Conservation (phyloP, 2,329 filamentous ascomycete species). For the Fusarium chuoi region DNA sequence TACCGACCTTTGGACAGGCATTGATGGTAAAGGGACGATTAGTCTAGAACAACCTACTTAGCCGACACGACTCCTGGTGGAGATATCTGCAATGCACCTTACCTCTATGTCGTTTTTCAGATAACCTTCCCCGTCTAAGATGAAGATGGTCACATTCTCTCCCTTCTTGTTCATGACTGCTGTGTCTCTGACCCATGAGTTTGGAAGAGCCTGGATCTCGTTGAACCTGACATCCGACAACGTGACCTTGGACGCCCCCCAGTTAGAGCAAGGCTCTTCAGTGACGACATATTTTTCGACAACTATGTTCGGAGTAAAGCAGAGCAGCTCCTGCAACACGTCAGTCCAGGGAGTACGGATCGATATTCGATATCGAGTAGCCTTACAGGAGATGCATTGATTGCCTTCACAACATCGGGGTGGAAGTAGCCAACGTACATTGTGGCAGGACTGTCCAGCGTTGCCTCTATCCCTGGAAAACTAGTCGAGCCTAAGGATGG, state of each 20-base stretch:
- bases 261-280: neutral
- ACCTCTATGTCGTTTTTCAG: neutral
- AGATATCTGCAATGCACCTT: neutral
- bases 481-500: neutral
- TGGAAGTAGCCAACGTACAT: neutral
- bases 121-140: neutral
- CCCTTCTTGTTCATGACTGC: neutral
- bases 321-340: neutral
- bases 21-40: neutral
- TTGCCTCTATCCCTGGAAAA: neutral
- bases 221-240: neutral
- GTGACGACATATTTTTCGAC: neutral
- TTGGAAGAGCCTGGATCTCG: neutral
- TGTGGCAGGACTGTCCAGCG: neutral
- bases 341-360: neutral
- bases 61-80: neutral
- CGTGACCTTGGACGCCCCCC: neutral
- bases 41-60: neutral
- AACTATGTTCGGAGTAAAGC: neutral
- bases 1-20: neutral
- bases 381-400: neutral
- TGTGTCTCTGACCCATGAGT: neutral
- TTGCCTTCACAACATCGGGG: neutral
- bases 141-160: neutral
- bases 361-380: neutral